phyloP scores from a whole-genome alignment of 306 rosid species.

The Vigna nakashimae region DNA sequence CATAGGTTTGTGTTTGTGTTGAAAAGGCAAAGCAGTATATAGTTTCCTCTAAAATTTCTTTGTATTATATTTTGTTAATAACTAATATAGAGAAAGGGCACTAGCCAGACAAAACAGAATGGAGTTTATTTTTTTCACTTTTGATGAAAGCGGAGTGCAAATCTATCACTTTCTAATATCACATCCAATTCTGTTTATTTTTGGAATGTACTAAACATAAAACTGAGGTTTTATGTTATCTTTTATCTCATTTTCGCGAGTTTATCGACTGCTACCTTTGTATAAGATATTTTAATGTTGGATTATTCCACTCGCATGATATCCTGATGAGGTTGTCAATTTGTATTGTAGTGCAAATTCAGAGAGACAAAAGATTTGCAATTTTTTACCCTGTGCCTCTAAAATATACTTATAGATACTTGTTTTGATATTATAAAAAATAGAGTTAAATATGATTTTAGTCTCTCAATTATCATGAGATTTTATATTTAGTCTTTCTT shows the following conservation, averaged over 20 bases:
- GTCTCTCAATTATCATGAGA: no score
- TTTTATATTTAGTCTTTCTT: no score
- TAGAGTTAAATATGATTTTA: no score
- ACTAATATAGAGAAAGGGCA: constrained; percentile 34
- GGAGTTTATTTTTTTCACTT: neutral
- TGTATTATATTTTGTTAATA: constrained; percentile 41
- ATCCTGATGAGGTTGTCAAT: neutral
- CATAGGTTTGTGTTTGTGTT: constrained; percentile 44
- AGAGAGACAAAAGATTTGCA: neutral
- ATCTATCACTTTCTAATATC: neutral
- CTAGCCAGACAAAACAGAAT: constrained; percentile 8
- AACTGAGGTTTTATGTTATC: neutral
- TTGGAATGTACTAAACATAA: constrained; percentile 6
- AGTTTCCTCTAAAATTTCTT: constrained; percentile 24
- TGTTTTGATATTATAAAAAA: no score
- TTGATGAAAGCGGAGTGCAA: neutral
- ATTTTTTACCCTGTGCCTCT: no score
- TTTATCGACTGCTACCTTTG: neutral
- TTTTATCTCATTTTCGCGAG: neutral
- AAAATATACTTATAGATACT: no score
- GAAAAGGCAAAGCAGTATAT: constrained; percentile 40
- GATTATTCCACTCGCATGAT: neutral
- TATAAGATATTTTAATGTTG: neutral
- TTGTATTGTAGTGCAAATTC: neutral
- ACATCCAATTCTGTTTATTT: constrained; percentile 13